Evolutionary conservation across 1,284 basidiomycete genomes (phyloP).

Genomic region (Neotropicomus parvogracilis): DNA sequence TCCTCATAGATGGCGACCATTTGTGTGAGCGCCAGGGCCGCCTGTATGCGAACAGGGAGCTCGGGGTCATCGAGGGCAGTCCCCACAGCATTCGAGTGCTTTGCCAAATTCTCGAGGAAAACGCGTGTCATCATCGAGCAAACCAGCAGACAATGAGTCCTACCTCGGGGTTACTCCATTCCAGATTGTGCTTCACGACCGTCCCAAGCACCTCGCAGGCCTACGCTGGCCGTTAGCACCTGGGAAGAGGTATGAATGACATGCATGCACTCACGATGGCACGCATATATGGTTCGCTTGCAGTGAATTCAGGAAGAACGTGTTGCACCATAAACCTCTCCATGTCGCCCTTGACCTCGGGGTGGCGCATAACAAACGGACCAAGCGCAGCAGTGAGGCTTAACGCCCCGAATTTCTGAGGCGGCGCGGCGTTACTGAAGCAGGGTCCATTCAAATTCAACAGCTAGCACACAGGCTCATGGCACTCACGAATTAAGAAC

Average conservation of each 20-base stretch:
- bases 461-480: background rate
- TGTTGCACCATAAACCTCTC: conserved; percentile 72
- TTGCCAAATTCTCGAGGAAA: conserved; percentile 52
- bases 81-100: conserved; percentile 61
- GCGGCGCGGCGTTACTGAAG: conserved; percentile 48
- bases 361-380: conserved; percentile 76
- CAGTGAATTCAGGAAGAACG: conserved; percentile 68
- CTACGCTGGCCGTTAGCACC: conserved; percentile 37
- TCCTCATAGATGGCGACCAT: conserved; percentile 66
- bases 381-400: conserved; percentile 76
- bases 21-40: conserved; percentile 77
- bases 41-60: conserved; percentile 83
- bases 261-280: conserved; percentile 53
- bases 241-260: background rate
- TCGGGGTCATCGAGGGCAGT: conserved; percentile 68
- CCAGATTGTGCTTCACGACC: conserved; percentile 62
- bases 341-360: conserved; percentile 72
- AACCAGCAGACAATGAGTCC: conserved; percentile 10
- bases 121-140: background rate
- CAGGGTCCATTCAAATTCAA: background rate
- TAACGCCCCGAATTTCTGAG: conserved; percentile 77
- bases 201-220: conserved; percentile 78
- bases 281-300: conserved; percentile 66
- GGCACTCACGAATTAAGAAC: conserved; percentile 61
- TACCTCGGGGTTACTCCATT: conserved; percentile 66